These are phyloP conservation scores for Fulvia fulva DNA, from an alignment of 2,329 filamentous ascomycete species.

Conservation along the genomic window DNA sequence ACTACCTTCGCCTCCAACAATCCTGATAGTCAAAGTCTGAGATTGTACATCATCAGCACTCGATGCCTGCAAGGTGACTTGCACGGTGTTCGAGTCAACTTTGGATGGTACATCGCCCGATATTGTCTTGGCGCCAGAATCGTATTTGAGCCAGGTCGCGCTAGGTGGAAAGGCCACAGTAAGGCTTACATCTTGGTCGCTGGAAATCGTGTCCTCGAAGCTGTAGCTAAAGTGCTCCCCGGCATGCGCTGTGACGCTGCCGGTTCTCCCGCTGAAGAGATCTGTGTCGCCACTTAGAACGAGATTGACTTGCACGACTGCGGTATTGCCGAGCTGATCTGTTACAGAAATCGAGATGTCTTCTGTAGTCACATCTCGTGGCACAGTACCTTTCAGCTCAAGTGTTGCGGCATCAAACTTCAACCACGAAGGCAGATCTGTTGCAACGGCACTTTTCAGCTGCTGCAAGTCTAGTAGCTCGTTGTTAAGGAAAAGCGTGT, in stretches of 20 bases:
- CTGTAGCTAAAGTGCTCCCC: constrained; percentile 49
- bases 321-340: constrained; percentile 57
- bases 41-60: constrained; percentile 33
- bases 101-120: constrained; percentile 48
- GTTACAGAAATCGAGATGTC: constrained; percentile 60
- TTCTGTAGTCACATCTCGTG: constrained; percentile 53
- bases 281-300: constrained; percentile 28
- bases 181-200: constrained; percentile 39
- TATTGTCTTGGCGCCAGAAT: constrained; percentile 42
- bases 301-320: constrained; percentile 52
- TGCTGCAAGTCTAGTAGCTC: constrained; percentile 45
- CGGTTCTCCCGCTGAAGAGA: constrained; percentile 43
- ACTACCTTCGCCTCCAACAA: constrained; percentile 2
- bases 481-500: constrained; percentile 36
- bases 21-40: constrained; percentile 42
- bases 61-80: constrained; percentile 43
- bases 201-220: constrained; percentile 44
- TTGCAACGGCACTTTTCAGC: constrained; percentile 48
- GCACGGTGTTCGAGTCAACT: constrained; percentile 37
- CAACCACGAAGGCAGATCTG: constrained; percentile 65
- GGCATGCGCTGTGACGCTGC: constrained; percentile 45
- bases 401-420: constrained; percentile 60
- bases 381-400: constrained; percentile 61
- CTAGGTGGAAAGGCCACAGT: constrained; percentile 43
- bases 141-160: constrained; percentile 49